phyloP scores from a whole-genome alignment of 2,329 filamentous ascomycete species.

The Dactylonectria estremocensis region DNA sequence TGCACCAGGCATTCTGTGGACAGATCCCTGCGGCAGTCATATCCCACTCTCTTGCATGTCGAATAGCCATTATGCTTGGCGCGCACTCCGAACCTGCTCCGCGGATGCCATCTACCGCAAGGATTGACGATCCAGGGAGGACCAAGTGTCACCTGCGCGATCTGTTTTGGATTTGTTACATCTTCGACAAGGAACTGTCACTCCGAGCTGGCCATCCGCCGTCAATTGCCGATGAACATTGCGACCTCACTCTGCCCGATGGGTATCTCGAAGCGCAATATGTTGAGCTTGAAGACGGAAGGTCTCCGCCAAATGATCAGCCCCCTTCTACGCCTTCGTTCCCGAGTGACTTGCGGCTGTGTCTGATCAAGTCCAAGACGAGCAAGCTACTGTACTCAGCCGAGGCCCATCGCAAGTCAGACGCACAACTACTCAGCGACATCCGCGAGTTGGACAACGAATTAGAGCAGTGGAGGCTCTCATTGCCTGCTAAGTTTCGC shows the following conservation, averaged over 20 bases:
- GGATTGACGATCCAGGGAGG: constrained; percentile 37
- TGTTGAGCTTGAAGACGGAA: background rate
- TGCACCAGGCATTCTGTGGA: constrained; percentile 61
- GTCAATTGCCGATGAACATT: constrained; percentile 38
- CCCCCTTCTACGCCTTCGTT: constrained; percentile 47
- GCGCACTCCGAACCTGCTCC: constrained; percentile 53
- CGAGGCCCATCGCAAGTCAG: constrained; percentile 63
- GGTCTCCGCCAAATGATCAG: background rate
- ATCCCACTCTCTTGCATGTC: constrained; percentile 59
- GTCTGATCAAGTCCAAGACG: constrained; percentile 65
- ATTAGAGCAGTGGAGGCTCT: constrained; percentile 67
- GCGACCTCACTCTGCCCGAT: constrained; percentile 53
- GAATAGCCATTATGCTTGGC: constrained; percentile 64
- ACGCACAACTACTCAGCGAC: constrained; percentile 66
- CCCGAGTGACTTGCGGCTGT: constrained; percentile 63
- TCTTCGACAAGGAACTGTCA: constrained; percentile 66
- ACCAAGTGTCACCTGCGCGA: constrained; percentile 52
- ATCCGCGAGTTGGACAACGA: constrained; percentile 70
- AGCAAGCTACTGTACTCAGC: constrained; percentile 64
- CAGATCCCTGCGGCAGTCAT: constrained; percentile 60
- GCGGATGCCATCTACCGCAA: constrained; percentile 1
- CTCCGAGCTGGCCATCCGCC: constrained; percentile 67
- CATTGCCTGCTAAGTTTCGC: constrained; percentile 59
- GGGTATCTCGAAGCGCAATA: constrained; percentile 35
- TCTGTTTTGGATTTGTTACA: constrained; percentile 69